Evolutionary conservation across 768 basidiomycete species (phyloP), one percentile per base, ranked within the genome.

Genomic region (Tricholoma saponaceum): DNA sequence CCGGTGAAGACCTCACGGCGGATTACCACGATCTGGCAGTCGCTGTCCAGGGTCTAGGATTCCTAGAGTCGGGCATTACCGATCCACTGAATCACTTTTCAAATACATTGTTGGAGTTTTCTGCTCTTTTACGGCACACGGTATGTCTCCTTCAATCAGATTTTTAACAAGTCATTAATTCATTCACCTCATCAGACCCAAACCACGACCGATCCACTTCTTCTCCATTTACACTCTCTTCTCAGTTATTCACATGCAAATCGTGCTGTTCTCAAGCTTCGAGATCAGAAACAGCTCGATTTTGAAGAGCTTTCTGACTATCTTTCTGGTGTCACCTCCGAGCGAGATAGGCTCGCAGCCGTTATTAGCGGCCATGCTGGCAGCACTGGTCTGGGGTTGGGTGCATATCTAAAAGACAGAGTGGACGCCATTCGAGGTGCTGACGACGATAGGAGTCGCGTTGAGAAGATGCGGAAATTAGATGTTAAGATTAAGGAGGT

Each of bases 1-100:
- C 83, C 69, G 84, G 77, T 81, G 83, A 87, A 97, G 97, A 99
- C 82, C 85, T 99, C 50, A 90, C 94, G 59, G 86, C 86, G 62
- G 97, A 99, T 78, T 99, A 99, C 72, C 94, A 98, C 69, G 97
- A 98, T 73, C 78, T 98, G 62, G 95, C 97, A 44, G 90, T 95
- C 60, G 90, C 93, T 43, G 93, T 97, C 49, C 96, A 98, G 70
- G 96, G 95, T 52, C 83, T 99, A 59, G 97, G 96, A 63, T 98
- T 98, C 75, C 82, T 99, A 61, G 97, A 99, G 73, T 93, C 92
- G 61, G 97, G 97, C 37, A 99, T 99, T 62, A 99, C 97, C 47
- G 97, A 99, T 67, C 95, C 94, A 0, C 76, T 99, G 63, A 96
- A 96, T 67, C 89, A 96, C 69, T 98, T 98, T 64, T 97, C 96